Percentiles rank a stretch among this genome's conserved stretches.
These are phyloP conservation scores for Alternaria viburni DNA, from an alignment of 2,329 filamentous ascomycete species.

Conservation along the genomic window DNA sequence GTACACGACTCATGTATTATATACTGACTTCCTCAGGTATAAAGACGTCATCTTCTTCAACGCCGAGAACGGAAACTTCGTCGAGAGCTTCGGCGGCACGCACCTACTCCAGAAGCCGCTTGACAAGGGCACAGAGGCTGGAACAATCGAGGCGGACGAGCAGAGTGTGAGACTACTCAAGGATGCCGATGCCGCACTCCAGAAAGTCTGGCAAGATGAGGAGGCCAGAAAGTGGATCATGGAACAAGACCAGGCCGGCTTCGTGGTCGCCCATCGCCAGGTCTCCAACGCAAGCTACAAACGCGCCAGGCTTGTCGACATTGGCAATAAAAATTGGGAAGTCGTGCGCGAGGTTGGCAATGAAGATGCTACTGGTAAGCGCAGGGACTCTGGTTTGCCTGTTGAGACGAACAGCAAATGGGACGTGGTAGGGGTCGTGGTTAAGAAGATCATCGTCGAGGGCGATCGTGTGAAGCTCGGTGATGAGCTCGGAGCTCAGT, in stretches of 20 bases:
- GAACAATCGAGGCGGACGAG: constrained; percentile 44
- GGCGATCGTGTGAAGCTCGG: constrained; percentile 37
- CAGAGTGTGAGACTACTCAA: constrained; percentile 43
- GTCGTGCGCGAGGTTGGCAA: constrained; percentile 41
- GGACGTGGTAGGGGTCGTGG: constrained; percentile 44
- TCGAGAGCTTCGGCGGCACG: constrained; percentile 39
- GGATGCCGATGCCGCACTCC: constrained; percentile 32
- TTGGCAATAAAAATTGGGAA: constrained; percentile 39
- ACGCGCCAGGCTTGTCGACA: constrained; percentile 40
- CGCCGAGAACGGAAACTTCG: constrained; percentile 28
- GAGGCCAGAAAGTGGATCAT: constrained; percentile 36
- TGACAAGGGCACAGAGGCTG: constrained; percentile 33
- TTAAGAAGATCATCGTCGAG: constrained; percentile 35
- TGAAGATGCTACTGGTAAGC: constrained; percentile 35
- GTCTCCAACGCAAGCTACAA: constrained; percentile 46
- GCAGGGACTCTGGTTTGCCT: constrained; percentile 39
- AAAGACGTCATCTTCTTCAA: constrained; percentile 45
- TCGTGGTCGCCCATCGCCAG: constrained; percentile 39
- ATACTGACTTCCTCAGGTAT: constrained; percentile 19
- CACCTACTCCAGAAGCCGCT: constrained; percentile 38
- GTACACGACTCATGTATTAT: too few relatives aligned
- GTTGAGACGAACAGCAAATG: constrained; percentile 43
- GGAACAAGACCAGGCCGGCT: constrained; percentile 38
- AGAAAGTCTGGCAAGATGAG: constrained; percentile 34
- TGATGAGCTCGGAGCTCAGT: constrained; percentile 39